These are phyloP conservation scores for Ottelia alismoides DNA, from an alignment of 106 monocot species.

Conservation along the genomic window DNA sequence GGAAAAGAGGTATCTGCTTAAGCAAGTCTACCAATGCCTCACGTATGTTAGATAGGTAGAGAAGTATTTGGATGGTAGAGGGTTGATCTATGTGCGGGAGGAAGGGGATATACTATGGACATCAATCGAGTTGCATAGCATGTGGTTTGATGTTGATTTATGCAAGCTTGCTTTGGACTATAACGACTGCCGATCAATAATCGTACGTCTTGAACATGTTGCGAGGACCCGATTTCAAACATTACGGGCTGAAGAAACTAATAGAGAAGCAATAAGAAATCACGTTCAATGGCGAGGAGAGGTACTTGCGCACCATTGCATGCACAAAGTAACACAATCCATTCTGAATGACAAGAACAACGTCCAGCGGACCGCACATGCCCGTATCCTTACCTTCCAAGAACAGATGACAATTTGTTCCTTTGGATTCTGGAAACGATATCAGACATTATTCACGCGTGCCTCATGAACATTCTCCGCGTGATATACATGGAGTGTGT, in stretches of 20 bases:
- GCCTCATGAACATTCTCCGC: background rate
- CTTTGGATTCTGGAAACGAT: background rate
- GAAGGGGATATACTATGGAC: slow-evolving; percentile 1
- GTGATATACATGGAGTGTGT: too few relatives aligned
- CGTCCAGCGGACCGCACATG: background rate
- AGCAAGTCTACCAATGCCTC: background rate
- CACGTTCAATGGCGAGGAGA: slow-evolving; percentile 3
- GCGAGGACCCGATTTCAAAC: background rate
- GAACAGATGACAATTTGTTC: too few relatives aligned
- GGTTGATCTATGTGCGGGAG: background rate
- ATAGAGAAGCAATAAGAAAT: background rate
- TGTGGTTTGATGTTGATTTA: background rate
- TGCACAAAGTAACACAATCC: background rate
- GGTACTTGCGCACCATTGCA: slow-evolving; percentile 1
- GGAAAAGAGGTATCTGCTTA: background rate
- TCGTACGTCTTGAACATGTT: background rate
- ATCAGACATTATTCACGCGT: background rate
- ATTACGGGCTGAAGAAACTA: background rate
- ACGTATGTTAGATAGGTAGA: background rate
- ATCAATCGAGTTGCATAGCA: background rate
- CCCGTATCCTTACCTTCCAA: too few relatives aligned
- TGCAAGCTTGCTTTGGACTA: background rate
- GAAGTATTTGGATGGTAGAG: background rate
- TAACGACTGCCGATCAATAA: background rate
- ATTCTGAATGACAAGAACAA: background rate